Evolutionary conservation across 306 rosid genomes (phyloP).

Genomic region (Lablab purpureus): DNA sequence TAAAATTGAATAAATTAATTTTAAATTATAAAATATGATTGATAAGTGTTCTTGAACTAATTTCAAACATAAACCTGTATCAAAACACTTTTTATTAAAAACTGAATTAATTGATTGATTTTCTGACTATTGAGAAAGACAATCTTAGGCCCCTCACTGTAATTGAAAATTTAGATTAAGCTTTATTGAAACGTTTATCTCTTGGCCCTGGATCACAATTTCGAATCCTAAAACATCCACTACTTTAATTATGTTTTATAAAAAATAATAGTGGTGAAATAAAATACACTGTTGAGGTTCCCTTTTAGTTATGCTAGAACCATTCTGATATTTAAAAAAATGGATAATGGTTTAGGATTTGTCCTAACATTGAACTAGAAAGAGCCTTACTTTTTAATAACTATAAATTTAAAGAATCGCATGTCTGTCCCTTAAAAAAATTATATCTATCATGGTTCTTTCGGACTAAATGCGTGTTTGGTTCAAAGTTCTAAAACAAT

Average conservation of each 20-base stretch:
- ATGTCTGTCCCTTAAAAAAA: neutral
- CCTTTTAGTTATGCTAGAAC: conserved; percentile 39
- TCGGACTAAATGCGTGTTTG: neutral
- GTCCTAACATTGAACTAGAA: conserved; percentile 16
- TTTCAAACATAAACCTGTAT: neutral
- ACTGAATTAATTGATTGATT: neutral
- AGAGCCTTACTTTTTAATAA: conserved; percentile 5
- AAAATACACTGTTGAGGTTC: conserved; percentile 3
- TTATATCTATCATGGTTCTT: neutral
- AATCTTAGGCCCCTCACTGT: neutral
- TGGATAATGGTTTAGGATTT: conserved; percentile 17
- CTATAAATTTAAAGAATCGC: neutral
- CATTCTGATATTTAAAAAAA: conserved; percentile 27
- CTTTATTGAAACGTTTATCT: conserved; percentile 12
- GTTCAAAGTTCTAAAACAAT: neutral
- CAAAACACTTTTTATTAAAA: neutral
- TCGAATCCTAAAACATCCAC: conserved; percentile 30
- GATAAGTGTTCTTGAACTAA: neutral
- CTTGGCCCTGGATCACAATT: conserved; percentile 33
- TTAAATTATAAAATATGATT: neutral
- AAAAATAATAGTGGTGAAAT: conserved; percentile 9
- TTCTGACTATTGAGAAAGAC: neutral
- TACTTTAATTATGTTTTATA: conserved; percentile 22
- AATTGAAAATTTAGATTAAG: conserved; percentile 2
- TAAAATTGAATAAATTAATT: neutral